phyloP scores from a whole-genome alignment of 1,139 yeast species.

The Ogataea hybrid region DNA sequence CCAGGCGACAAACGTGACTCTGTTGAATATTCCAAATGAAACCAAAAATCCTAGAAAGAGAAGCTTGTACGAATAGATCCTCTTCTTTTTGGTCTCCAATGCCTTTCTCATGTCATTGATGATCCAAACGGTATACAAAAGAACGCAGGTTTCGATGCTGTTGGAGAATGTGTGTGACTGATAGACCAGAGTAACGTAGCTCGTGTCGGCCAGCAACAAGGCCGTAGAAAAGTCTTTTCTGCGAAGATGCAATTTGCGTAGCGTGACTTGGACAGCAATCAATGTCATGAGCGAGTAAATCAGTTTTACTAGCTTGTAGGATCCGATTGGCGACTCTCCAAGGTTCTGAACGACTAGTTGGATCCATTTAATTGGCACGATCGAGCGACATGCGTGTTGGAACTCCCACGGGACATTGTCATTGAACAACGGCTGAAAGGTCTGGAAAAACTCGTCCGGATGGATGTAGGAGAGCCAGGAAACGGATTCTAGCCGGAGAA shows the following conservation, averaged over 20 bases:
- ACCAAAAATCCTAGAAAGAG: conserved; percentile 49
- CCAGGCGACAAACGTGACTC: conserved; percentile 82
- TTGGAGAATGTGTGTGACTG: conserved; percentile 92
- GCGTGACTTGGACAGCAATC: conserved; percentile 54
- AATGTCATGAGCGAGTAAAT: conserved; percentile 57
- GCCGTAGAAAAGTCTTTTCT: conserved; percentile 66
- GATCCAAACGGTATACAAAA: conserved; percentile 55
- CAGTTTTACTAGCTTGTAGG: conserved; percentile 56
- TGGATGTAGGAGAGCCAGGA: conserved; percentile 70
- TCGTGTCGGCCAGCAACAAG: conserved; percentile 64
- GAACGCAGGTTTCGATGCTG: conserved; percentile 71
- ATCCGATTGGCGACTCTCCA: conserved; percentile 41
- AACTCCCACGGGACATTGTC: conserved; percentile 88
- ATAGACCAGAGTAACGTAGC: conserved; percentile 75
- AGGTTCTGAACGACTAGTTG: conserved; percentile 34
- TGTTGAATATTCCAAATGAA: conserved; percentile 73
- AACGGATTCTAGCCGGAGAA: conserved; percentile 34
- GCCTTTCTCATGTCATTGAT: conserved; percentile 42
- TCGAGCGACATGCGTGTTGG: conserved; percentile 57
- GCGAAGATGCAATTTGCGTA: conserved; percentile 49
- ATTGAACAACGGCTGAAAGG: conserved; percentile 67
- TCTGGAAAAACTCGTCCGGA: conserved; percentile 97
- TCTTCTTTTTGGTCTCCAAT: neutral
- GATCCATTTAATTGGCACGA: conserved; percentile 61
- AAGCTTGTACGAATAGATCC: neutral